Conservation (phyloP, 345 rosid species). For the Euphorbia pulcherrima region DNA sequence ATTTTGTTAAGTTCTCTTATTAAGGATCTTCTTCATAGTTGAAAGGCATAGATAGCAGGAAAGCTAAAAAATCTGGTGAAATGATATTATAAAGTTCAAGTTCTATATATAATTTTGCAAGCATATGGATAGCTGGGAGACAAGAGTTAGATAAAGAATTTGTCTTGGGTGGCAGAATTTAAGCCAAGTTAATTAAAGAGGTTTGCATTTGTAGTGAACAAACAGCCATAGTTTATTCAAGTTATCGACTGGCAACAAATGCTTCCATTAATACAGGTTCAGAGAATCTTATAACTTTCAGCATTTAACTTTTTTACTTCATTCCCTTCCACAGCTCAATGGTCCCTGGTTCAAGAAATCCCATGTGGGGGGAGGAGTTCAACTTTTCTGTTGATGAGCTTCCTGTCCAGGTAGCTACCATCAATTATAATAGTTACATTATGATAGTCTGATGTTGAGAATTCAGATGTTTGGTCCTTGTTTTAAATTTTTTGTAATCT, state of each 20-base stretch:
- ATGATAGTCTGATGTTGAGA: not conserved
- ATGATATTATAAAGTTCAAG: not conserved
- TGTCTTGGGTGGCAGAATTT: not conserved
- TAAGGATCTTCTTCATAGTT: not conserved
- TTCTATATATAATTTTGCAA: not conserved
- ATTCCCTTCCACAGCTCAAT: constrained; percentile 61
- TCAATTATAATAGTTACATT: constrained; percentile 5
- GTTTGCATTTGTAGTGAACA: not conserved
- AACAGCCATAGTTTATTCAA: not conserved
- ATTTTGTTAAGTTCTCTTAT: not conserved
- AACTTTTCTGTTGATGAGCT: constrained; percentile 84
- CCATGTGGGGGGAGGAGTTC: constrained; percentile 99
- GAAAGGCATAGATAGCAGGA: not conserved
- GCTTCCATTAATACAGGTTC: not conserved
- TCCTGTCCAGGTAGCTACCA: constrained; percentile 65
- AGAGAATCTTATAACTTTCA: not conserved
- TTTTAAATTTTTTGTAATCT: not conserved
- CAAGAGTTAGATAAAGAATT: not conserved
- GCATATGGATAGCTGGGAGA: not conserved
- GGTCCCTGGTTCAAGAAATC: constrained; percentile 98
- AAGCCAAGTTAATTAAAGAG: not conserved
- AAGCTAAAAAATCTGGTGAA: not conserved
- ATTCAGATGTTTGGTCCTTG: not conserved
- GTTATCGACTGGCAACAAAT: not conserved
- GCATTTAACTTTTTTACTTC: constrained; percentile 9